Base-by-base conservation (phyloP, 768 basidiomycete species). In the Naematelia aurantialba region DNA sequence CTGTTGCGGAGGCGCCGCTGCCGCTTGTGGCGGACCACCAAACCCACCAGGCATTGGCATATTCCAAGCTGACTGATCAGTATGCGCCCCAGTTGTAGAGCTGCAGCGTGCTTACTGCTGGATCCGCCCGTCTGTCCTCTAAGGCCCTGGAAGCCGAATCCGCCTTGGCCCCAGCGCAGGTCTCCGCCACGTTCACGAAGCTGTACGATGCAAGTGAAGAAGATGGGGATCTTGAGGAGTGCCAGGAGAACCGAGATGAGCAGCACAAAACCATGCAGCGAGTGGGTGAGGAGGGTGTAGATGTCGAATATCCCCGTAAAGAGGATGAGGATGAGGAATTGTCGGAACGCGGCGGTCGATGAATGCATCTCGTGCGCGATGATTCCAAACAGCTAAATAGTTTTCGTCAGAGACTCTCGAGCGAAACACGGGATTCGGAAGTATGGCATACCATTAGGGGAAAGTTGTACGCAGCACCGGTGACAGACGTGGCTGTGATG, bases 11-110 rank as follows among this genome's bases (percentile, higher is more conserved):
- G 42, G 54, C 3, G 55, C 21, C 17, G 45, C 13, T 46, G 34
- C 4, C 12, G 13, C 34, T 45, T 21, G 49, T 48, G 48, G 31
- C 31, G 17, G 25, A 26, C 52, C 45, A 27, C 56, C 56, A 42
- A 66, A 72, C 31, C 66, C 62, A 44, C 66, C 67, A 17, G 68
- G 68, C 64, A 63, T 66, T 21, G 64, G 66, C 57, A 63, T 59
- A 12, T 34, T 59, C 69, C 69, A 71, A 42, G 64, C 69, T 70
- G 21, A 12, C 12, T 39, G 19, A 39, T 58, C 54, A 63, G 56
- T 29, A n/a, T n/a, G n/a, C n/a, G n/a, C 5, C 27, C n/a, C n/a
- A n/a, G n/a, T n/a, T n/a, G n/a, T n/a, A n/a, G n/a, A n/a, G n/a
- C n/a, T n/a, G n/a, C n/a, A n/a, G n/a, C n/a, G n/a, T n/a, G n/a